Evolutionary conservation across 2,329 filamentous ascomycete genomes (phyloP).

Genomic region (Paecilomyces formosus): DNA sequence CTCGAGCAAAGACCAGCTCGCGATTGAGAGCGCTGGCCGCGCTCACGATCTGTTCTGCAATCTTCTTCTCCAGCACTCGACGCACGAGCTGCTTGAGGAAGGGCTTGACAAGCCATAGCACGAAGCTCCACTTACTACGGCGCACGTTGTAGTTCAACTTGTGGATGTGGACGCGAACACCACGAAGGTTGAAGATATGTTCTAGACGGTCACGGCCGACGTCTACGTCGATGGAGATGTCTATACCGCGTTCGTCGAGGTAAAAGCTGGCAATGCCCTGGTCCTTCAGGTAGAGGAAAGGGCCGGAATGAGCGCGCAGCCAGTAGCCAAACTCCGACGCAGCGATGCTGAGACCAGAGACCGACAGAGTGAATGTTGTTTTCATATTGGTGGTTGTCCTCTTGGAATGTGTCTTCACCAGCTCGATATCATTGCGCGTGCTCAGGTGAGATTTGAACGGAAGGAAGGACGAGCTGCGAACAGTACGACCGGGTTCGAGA

Average conservation of each 20-base stretch:
- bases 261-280: constrained; percentile 79
- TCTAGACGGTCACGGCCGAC: constrained; percentile 71
- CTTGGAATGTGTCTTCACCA: constrained; percentile 66
- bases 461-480: constrained; percentile 82
- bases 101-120: constrained; percentile 79
- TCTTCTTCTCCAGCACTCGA: constrained; percentile 69
- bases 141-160: constrained; percentile 73
- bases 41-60: constrained; percentile 64
- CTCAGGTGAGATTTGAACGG: constrained; percentile 75
- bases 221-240: constrained; percentile 78
- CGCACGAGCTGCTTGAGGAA: constrained; percentile 73
- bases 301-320: constrained; percentile 68
- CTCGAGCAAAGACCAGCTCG: constrained; percentile 78
- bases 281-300: constrained; percentile 64
- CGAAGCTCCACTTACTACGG: constrained; percentile 62
- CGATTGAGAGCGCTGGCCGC: constrained; percentile 68
- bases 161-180: constrained; percentile 74
- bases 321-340: constrained; percentile 88
- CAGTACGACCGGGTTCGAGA: constrained; percentile 74
- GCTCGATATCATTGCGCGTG: constrained; percentile 78
- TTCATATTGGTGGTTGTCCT: constrained; percentile 60
- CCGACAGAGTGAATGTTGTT: constrained; percentile 66
- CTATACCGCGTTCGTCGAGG: constrained; percentile 79
- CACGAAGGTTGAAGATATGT: constrained; percentile 68
- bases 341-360: constrained; percentile 75